Conservation (phyloP, 306 rosid genomes). For the Chamaecrista fasciculata region DNA sequence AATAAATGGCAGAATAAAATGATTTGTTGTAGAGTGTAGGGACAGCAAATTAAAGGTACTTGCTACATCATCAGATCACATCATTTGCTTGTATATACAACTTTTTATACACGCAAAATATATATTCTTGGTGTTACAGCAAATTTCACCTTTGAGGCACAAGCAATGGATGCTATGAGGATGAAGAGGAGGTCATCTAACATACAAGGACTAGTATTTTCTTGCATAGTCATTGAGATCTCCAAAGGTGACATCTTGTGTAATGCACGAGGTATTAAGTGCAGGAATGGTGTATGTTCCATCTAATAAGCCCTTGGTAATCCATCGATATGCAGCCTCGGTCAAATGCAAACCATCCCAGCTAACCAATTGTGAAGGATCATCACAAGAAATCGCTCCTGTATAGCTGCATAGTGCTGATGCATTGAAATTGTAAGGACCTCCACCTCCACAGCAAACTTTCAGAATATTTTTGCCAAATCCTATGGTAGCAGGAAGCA, state of each 20-base stretch:
- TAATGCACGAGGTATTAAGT: conserved; percentile 10
- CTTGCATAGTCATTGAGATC: conserved; percentile 1
- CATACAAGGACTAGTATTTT: not conserved
- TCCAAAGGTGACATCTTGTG: not conserved
- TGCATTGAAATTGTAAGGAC: conserved; percentile 41
- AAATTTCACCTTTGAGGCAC: not conserved
- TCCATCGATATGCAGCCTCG: conserved; percentile 58
- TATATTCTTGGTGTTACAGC: no score
- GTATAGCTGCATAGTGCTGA: conserved; percentile 26
- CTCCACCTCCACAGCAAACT: conserved; percentile 49
- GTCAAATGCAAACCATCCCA: conserved; percentile 75
- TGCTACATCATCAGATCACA: no score
- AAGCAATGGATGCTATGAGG: not conserved
- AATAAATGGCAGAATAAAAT: no score
- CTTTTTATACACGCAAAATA: no score
- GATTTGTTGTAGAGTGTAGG: no score
- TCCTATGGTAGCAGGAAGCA: conserved; percentile 32
- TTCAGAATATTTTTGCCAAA: conserved; percentile 25
- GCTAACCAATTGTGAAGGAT: conserved; percentile 45
- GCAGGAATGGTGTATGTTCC: conserved; percentile 41
- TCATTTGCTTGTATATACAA: no score
- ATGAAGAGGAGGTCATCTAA: not conserved
- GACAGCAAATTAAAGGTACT: no score
- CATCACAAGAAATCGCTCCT: conserved; percentile 33
- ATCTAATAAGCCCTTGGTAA: conserved; percentile 39